phyloP scores from a whole-genome alignment of 495 filamentous ascomycete genomes.

The Podospora anserina region DNA sequence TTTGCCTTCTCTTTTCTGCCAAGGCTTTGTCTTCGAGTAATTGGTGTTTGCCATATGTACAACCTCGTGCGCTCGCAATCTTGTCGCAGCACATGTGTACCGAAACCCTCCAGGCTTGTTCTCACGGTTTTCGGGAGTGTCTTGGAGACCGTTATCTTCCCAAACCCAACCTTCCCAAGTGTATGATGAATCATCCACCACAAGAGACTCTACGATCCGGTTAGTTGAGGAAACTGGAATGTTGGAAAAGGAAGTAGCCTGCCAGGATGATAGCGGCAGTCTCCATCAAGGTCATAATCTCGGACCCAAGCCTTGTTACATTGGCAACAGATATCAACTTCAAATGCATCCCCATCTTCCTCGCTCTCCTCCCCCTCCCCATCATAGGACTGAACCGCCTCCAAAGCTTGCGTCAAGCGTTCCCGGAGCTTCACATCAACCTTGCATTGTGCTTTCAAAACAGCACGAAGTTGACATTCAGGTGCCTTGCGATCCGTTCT shows the following conservation, averaged over 20 bases:
- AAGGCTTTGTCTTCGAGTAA: background rate
- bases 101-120: background rate
- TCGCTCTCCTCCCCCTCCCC: background rate
- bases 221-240: background rate
- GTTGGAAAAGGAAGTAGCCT: background rate
- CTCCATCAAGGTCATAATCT: background rate
- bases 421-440: too few relatives aligned
- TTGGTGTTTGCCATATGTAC: background rate
- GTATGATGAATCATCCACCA: background rate
- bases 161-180: slow-evolving; percentile 2
- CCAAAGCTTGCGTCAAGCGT: too few relatives aligned
- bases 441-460: too few relatives aligned
- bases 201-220: background rate
- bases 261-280: background rate
- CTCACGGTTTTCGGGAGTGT: background rate
- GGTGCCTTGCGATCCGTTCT: too few relatives aligned
- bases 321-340: background rate
- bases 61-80: background rate
- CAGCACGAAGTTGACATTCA: too few relatives aligned
- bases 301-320: background rate
- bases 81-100: background rate
- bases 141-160: background rate
- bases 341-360: background rate
- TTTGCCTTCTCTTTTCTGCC: background rate
- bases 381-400: background rate